Conservation (phyloP, 2,329 filamentous ascomycete genomes). For the Fulvia fulva region DNA sequence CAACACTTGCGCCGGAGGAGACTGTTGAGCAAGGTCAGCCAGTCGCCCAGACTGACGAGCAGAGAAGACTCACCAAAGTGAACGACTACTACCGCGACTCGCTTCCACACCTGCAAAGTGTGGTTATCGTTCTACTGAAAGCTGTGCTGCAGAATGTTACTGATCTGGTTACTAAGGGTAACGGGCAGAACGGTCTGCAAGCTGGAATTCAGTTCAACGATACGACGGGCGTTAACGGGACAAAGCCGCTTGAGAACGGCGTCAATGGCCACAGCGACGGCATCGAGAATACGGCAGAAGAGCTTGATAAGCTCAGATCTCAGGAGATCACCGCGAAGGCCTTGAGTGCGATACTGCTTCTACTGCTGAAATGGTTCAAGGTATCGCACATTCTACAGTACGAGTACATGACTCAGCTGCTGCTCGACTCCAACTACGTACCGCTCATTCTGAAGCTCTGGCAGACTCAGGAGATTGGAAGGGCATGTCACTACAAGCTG, state of each 20-base stretch:
- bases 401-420: constrained; percentile 88
- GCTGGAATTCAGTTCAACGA: constrained; percentile 43
- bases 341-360: constrained; percentile 78
- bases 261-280: constrained; percentile 25
- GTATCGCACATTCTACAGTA: constrained; percentile 92
- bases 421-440: constrained; percentile 93
- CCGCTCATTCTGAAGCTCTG: constrained; percentile 90
- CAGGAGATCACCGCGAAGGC: constrained; percentile 89
- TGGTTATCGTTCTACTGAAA: constrained; percentile 89
- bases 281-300: constrained; percentile 51
- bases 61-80: constrained; percentile 49
- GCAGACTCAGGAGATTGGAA: constrained; percentile 89
- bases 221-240: constrained; percentile 28
- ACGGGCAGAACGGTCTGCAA: constrained; percentile 47
- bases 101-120: constrained; percentile 81
- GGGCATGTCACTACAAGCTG: constrained; percentile 78
- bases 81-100: constrained; percentile 77
- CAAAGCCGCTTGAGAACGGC: constrained; percentile 38
- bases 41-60: constrained; percentile 23
- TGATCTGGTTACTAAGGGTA: constrained; percentile 64
- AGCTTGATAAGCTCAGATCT: constrained; percentile 74
- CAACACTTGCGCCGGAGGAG: constrained; percentile 29
- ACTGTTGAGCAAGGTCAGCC: constrained; percentile 31
- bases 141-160: constrained; percentile 84
- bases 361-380: constrained; percentile 96